Evolutionary conservation across 2,329 filamentous ascomycete genomes (phyloP), one percentile per base, ranked within the genome.

Genomic region (Didymella keratinophila): DNA sequence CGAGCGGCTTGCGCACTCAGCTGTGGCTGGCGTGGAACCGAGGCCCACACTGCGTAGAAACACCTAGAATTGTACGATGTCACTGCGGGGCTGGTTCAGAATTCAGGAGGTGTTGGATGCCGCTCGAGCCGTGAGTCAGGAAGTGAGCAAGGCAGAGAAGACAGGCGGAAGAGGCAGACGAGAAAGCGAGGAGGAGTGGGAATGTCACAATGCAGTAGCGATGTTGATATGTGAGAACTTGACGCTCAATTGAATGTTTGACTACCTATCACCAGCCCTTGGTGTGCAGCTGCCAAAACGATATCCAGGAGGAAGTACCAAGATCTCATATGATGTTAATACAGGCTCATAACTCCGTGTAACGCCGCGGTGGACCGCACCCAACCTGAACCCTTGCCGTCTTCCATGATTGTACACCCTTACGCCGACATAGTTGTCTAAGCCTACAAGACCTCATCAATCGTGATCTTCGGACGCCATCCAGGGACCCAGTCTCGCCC

Each of bases 251-350:
- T 68, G 65, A 64, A 67, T 63, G 44, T 66, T 66, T 71, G 66
- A 70, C 65, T 70, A 69, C 64, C 66, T 56, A 69, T 62, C 70
- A 71, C 71, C 71, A 73, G 71, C 71, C 67, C 71, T 73, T 73
- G 71, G 71, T 73, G 67, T 66, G 62, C 64, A 62, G 61, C 67
- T 64, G 67, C 66, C 61, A 65, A 69, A 67, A 59, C 58, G 56
- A 63, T 37, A 65, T 67, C 68, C 66, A 64, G 59, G 52, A 61
- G 49, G 49, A 57, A 57, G 56, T 62, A 61, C 60, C 62, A 66
- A 64, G 41, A 43, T 43, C 41, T 43, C 20, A 59, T 49, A 59
- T 59, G 51, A 47, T 69, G 54, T 64, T 67, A 57, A 54, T 71
- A 68, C 65, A 70, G 47, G 48, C 61, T 69, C 66, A 66, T 65